These are phyloP conservation scores for Tripterygium wilfordii DNA, from an alignment of 177 flowering plant genomes.

Conservation along the genomic window DNA sequence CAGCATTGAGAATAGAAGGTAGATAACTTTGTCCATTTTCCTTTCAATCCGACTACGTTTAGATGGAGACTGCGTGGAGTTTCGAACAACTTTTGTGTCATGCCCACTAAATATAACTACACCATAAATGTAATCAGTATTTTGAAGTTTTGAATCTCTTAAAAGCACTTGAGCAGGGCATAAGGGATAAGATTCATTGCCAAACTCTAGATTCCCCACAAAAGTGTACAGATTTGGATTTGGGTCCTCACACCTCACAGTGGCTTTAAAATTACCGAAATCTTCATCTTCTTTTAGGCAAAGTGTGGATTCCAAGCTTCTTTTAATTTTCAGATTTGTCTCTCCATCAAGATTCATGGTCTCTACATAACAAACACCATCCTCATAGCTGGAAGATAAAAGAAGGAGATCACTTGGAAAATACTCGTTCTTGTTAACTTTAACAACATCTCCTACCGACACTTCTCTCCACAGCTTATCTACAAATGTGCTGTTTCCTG, in stretches of 20 bases:
- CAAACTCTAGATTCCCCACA: constrained; percentile 37
- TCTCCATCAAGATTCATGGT: constrained; percentile 56
- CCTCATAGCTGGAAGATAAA: constrained; percentile 41
- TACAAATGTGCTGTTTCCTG: constrained; percentile 20
- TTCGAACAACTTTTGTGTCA: constrained; percentile 32
- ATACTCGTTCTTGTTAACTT: constrained; percentile 30
- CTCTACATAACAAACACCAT: constrained; percentile 49
- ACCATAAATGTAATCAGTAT: constrained; percentile 36
- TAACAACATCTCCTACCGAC: constrained; percentile 41
- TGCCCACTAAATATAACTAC: constrained; percentile 42
- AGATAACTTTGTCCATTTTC: constrained; percentile 41
- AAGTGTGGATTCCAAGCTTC: constrained; percentile 29
- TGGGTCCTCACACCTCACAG: constrained; percentile 41
- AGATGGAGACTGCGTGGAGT: constrained; percentile 37
- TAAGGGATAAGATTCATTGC: constrained; percentile 15
- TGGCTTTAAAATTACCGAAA: constrained; percentile 20
- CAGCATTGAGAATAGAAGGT: constrained; percentile 32
- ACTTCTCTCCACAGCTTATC: constrained; percentile 24
- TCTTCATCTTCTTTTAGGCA: constrained; percentile 22
- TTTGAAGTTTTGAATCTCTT: constrained; percentile 44
- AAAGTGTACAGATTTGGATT: constrained; percentile 43
- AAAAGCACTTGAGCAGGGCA: constrained; percentile 30
- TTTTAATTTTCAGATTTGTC: constrained; percentile 38
- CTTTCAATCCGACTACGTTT: constrained; percentile 38
- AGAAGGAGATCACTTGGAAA: constrained; percentile 41